Evolutionary conservation across 306 rosid genomes (phyloP).

Genomic region (Echinosophora koreensis): DNA sequence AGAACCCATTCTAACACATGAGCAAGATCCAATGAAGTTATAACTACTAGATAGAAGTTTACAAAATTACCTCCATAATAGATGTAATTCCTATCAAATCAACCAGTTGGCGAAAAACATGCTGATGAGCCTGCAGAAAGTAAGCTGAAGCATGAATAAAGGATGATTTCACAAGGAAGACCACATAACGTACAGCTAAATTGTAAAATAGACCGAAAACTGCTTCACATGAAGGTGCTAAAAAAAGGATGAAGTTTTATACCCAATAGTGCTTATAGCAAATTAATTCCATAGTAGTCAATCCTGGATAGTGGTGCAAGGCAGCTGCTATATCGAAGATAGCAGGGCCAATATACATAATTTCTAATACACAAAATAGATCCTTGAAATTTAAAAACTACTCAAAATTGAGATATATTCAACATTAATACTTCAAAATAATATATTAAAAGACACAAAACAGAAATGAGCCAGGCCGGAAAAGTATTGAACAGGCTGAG

Average conservation of each 20-base stretch:
- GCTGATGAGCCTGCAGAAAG: conserved; percentile 83
- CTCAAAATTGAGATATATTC: background rate
- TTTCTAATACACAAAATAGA: background rate
- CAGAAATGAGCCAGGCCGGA: background rate
- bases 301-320: background rate
- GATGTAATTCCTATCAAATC: conserved; percentile 99
- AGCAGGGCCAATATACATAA: background rate
- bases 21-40: conserved; percentile 23
- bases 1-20: conserved; percentile 33
- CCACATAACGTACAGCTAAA: conserved; percentile 8
- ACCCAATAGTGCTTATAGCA: conserved; percentile 2
- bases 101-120: conserved; percentile 82
- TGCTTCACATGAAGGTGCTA: conserved; percentile 7
- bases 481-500: background rate
- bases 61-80: conserved; percentile 99
- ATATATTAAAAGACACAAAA: background rate
- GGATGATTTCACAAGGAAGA: conserved; percentile 40
- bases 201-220: background rate
- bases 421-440: background rate
- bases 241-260: conserved; percentile 20
- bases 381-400: background rate
- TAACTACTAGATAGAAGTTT: conserved; percentile 29
- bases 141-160: conserved; percentile 42
- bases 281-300: background rate
- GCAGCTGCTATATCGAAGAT: background rate